Evolutionary conservation across 768 basidiomycete genomes (phyloP), one percentile per base, ranked within the genome.

Genomic region (Boletus coccyginus): DNA sequence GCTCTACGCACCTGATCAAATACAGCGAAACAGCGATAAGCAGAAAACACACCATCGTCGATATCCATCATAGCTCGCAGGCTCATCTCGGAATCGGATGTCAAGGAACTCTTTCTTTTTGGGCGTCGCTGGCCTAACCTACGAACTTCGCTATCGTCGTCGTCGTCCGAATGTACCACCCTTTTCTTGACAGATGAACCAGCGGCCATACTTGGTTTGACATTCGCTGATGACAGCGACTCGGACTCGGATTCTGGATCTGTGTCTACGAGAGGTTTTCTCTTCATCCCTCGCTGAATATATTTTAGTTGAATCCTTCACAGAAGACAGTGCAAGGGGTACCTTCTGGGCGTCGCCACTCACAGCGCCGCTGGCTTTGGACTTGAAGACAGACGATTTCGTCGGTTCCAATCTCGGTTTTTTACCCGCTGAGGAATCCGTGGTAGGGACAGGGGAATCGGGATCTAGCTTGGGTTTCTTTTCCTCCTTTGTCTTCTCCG

Each of bases 51-150:
- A 87, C 89, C 83, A 62, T 90, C 89, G 53, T 89, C 88, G 52
- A 90, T 78, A 49, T 91, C 88, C 88, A 90, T 89, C 76, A 90
- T 79, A 11, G 81, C 86, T n/a, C 69, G 68, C 46, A 80, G 47
- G 43, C 78, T 80, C 59, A 55, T 66, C 60, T 73, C 81, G 16
- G 76, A 73, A 55, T 84, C 80, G 10, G 75, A 75, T 68, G 61
- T 76, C 69, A 69, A 50, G 58, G 55, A 66, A 44, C 72, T 62
- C 64, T 76, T 77, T 49, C 74, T 66, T 27, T 63, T 64, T 42
- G 43, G 69, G 41, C 64, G 71, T 62, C 36, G 67, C 56, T 11
- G 69, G 59, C 36, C 68, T 3, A 56, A 52, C 41, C 51, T 63
- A 13, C 67, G 61, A 16, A 66, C 47, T 16, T 62, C 71, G 13